A percentile compares a stretch with the other conserved stretches of the same genome.
Evolutionary conservation across 2,329 filamentous ascomycete genomes (phyloP).

Genomic region (Penicillium sclerotigenum): DNA sequence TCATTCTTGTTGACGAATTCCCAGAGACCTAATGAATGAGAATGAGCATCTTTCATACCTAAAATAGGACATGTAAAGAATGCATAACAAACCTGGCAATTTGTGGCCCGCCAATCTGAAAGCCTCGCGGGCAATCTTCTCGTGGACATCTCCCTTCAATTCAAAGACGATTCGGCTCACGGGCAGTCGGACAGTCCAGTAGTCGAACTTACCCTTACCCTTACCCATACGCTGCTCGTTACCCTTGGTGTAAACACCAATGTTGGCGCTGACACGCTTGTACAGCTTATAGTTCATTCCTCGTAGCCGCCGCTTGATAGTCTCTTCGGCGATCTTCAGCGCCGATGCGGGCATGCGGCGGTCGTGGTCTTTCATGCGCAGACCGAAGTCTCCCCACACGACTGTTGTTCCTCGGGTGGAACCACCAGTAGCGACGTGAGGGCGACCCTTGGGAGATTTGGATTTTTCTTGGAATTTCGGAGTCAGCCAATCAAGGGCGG

Average conservation of each 20-base stretch:
- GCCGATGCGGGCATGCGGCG: slow-evolving; percentile 83
- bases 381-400: slow-evolving; percentile 91
- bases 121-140: slow-evolving; percentile 89
- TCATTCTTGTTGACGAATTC: slow-evolving; percentile 95
- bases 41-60: slow-evolving; percentile 17
- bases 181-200: slow-evolving; percentile 87
- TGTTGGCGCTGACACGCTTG: slow-evolving; percentile 84
- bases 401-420: slow-evolving; percentile 91
- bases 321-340: slow-evolving; percentile 87
- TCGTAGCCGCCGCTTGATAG: slow-evolving; percentile 81
- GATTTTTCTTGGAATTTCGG: slow-evolving; percentile 76
- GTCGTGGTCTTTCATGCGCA: slow-evolving; percentile 91
- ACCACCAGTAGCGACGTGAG: slow-evolving; percentile 84
- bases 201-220: slow-evolving; percentile 95
- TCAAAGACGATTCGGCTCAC: slow-evolving; percentile 93
- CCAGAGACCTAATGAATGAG: slow-evolving; percentile 52
- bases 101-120: slow-evolving; percentile 94
- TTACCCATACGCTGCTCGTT: slow-evolving; percentile 99
- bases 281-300: slow-evolving; percentile 91
- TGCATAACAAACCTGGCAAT: slow-evolving; percentile 68
- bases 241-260: slow-evolving; percentile 91
- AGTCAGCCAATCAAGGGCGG: slow-evolving; percentile 70
- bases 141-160: slow-evolving; percentile 85
- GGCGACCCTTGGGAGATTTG: slow-evolving; percentile 84
- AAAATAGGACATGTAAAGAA: neutral